These are phyloP conservation scores for Hansfordia pulvinata DNA, from an alignment of 2,329 filamentous ascomycete genomes.

Conservation along the genomic window DNA sequence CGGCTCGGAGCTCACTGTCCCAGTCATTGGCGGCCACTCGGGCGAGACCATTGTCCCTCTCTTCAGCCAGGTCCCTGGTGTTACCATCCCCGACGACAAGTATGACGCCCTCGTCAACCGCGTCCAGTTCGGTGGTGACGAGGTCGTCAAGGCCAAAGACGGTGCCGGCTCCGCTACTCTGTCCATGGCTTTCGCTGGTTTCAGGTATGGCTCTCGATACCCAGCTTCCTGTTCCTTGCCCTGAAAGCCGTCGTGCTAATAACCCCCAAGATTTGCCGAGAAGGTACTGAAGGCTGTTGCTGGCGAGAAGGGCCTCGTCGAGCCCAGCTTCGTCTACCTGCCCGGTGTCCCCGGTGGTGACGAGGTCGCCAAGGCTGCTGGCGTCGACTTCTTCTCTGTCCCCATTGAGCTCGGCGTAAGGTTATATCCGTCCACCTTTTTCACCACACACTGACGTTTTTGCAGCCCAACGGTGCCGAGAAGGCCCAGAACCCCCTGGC, in stretches of 20 bases:
- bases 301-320: conserved; percentile 84
- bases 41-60: conserved; percentile 96
- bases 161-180: conserved; percentile 81
- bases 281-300: conserved; percentile 78
- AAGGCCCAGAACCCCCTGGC: conserved; percentile 72
- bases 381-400: conserved; percentile 88
- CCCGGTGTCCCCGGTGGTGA: conserved; percentile 80
- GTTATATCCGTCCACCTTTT: conserved; percentile 10
- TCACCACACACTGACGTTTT: conserved; percentile 6
- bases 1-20: conserved; percentile 71
- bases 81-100: conserved; percentile 78
- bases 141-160: conserved; percentile 91
- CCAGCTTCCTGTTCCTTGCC: conserved; percentile 1
- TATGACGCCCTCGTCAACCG: conserved; percentile 84
- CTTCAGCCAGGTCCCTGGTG: conserved; percentile 78
- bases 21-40: conserved; percentile 93
- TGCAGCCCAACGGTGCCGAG: conserved; percentile 67
- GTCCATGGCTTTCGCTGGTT: conserved; percentile 93
- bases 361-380: conserved; percentile 70
- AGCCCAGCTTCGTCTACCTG: conserved; percentile 93
- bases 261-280: conserved; percentile 64
- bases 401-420: conserved; percentile 91
- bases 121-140: conserved; percentile 95
- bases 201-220: too few species aligned
- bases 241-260: conserved; percentile 2